These are phyloP conservation scores for Aphanomyces cochlioides DNA, from an alignment of 352 stramenopile species.

Conservation along the genomic window DNA sequence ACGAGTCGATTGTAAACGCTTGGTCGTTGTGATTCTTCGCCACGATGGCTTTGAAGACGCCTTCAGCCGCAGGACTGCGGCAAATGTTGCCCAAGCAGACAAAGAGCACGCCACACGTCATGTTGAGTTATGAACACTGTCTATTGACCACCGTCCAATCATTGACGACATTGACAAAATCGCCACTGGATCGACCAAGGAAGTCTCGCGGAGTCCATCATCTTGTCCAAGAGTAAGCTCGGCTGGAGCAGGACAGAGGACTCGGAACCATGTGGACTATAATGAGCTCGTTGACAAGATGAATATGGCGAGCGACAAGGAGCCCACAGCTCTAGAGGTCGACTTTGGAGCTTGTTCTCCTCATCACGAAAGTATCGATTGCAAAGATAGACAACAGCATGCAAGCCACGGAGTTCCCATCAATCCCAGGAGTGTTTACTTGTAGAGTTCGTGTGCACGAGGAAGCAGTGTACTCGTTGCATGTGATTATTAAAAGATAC, in stretches of 20 bases:
- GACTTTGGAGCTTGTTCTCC: too few species aligned
- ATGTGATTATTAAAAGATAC: constrained; percentile 25
- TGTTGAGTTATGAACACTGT: background rate
- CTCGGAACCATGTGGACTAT: too few species aligned
- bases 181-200: too few species aligned
- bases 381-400: background rate
- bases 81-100: constrained; percentile 90
- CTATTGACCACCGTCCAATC: too few species aligned
- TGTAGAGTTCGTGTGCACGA: constrained; percentile 45
- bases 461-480: constrained; percentile 79
- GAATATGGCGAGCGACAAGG: too few species aligned
- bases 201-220: too few species aligned
- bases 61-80: constrained; percentile 75
- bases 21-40: constrained; percentile 27
- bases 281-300: too few species aligned
- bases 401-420: background rate
- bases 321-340: too few species aligned
- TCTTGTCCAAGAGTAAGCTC: too few species aligned
- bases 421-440: constrained; percentile 1
- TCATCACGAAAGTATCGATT: background rate
- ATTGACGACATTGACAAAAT: too few species aligned
- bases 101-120: constrained; percentile 61
- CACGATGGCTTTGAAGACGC: constrained; percentile 80
- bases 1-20: constrained; percentile 75
- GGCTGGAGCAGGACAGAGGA: too few species aligned